Evolutionary conservation across 2,329 filamentous ascomycete genomes (phyloP).

Genomic region (Aspergillus pseudotamarii): DNA sequence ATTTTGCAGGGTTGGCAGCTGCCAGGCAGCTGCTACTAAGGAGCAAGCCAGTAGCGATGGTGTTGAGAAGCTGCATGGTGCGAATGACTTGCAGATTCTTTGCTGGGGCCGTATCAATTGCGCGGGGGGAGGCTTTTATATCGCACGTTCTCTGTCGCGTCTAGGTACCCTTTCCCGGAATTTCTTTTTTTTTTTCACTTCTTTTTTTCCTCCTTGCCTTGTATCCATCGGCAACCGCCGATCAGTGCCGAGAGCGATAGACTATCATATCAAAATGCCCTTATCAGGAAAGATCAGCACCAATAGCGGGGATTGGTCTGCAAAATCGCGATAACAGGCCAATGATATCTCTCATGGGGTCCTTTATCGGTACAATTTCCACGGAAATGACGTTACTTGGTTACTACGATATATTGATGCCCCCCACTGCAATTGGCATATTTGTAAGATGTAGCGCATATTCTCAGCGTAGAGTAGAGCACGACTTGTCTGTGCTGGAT

Average conservation of each 20-base stretch:
- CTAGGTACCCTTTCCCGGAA: background rate
- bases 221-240: background rate
- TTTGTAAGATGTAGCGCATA: background rate
- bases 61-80: constrained; percentile 21
- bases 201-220: background rate
- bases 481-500: background rate
- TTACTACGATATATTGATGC: background rate
- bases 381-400: background rate
- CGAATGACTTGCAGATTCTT: background rate
- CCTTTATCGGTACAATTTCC: background rate
- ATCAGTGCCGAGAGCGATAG: background rate
- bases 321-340: background rate
- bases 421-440: background rate
- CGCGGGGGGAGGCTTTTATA: background rate
- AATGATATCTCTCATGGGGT: background rate
- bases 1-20: constrained; percentile 5
- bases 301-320: background rate
- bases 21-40: constrained; percentile 17
- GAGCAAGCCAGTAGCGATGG: constrained; percentile 18
- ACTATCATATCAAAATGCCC: background rate
- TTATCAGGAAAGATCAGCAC: background rate
- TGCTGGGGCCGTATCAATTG: background rate
- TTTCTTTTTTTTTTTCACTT: background rate
- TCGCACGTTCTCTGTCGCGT: background rate
- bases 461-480: background rate